Base-by-base conservation (phyloP, 768 basidiomycete genomes). In the Macrolepiota albuminosa region DNA sequence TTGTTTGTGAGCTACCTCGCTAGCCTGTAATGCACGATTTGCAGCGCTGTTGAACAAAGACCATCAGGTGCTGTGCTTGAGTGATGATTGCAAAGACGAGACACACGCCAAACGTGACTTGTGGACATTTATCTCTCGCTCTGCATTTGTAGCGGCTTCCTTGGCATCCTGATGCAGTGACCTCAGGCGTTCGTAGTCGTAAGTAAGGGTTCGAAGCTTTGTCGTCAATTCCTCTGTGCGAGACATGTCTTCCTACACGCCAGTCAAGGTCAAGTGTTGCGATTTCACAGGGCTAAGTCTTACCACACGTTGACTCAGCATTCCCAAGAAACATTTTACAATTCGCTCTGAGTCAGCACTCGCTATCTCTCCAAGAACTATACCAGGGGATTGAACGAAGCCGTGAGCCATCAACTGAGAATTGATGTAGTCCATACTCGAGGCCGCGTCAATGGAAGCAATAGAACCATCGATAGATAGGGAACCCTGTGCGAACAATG, bases 361-460 rank as follows among this genome's bases (percentile, higher is more conserved):
- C 0, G 83, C 77, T 13, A 88, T 71, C 0, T 88, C 87, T 0
- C 89, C 88, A 40, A 94, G 74, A 13, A 77, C 83, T 21, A 94
- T 72, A 0, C 92, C 91, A 0, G 86, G 84, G 1, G 79, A 67
- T 10, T 82, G 67, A 1, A 81, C 73, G 64, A 89, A 94, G 8
- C 93, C 93, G 74, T 94, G 92, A 2, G 92, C 87, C 51, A 91
- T 72, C 6, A 95, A 81, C 64, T 95, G 93, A 21, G 87, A 76
- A 68, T 93, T 94, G 68, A 93, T 79, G 68, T 89, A 93, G 59
- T 91, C 86, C 29, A 91, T 70, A 59, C 81, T 88, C 4, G 88
- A 88, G 7, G 83, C 76, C 26, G 82, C 82, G 33, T 77, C 70
- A 48, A 78, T 73, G 0, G 79, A 80, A 1, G 79, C 79, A 4